Conservation (phyloP, 2,329 filamentous ascomycete species). For the Penicillium sp. region DNA sequence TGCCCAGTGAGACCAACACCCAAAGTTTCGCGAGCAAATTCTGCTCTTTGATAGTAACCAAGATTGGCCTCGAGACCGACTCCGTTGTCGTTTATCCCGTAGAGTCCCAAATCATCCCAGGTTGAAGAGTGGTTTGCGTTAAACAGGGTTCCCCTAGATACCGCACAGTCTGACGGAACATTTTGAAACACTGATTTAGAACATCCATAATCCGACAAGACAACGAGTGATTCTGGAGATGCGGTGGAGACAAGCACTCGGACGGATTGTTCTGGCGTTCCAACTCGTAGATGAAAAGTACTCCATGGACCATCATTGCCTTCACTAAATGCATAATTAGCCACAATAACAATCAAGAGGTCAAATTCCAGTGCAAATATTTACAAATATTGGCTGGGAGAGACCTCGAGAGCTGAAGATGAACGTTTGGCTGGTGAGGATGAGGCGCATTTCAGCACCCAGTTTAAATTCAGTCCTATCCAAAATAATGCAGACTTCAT, state of each 20-base stretch:
- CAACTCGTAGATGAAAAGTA: slow-evolving; percentile 62
- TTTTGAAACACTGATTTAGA: slow-evolving; percentile 51
- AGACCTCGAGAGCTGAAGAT: slow-evolving; percentile 12
- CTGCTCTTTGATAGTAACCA: slow-evolving; percentile 11
- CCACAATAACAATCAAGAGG: neutral
- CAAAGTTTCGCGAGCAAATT: slow-evolving; percentile 11
- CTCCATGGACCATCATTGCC: slow-evolving; percentile 73
- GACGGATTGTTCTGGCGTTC: slow-evolving; percentile 54
- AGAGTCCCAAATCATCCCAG: slow-evolving; percentile 14
- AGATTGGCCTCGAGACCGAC: slow-evolving; percentile 18
- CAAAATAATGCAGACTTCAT: neutral
- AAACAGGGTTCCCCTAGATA: slow-evolving; percentile 15
- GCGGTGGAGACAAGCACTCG: slow-evolving; percentile 66
- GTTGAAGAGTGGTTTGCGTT: slow-evolving; percentile 11
- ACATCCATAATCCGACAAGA: slow-evolving; percentile 60
- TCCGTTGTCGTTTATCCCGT: slow-evolving; percentile 11
- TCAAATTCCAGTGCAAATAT: neutral
- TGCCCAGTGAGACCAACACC: slow-evolving; percentile 10
- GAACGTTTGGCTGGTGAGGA: slow-evolving; percentile 4
- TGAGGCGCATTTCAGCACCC: neutral
- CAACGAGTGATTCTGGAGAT: slow-evolving; percentile 70
- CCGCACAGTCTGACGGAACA: slow-evolving; percentile 14
- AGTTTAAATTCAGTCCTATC: neutral
- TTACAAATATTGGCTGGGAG: slow-evolving; percentile 19
- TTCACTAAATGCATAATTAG: slow-evolving; percentile 47